Percentiles rank a stretch among this genome's conserved stretches.
These are phyloP conservation scores for Yarrowia porcina DNA, from an alignment of 805 yeast genomes.

Conservation along the genomic window DNA sequence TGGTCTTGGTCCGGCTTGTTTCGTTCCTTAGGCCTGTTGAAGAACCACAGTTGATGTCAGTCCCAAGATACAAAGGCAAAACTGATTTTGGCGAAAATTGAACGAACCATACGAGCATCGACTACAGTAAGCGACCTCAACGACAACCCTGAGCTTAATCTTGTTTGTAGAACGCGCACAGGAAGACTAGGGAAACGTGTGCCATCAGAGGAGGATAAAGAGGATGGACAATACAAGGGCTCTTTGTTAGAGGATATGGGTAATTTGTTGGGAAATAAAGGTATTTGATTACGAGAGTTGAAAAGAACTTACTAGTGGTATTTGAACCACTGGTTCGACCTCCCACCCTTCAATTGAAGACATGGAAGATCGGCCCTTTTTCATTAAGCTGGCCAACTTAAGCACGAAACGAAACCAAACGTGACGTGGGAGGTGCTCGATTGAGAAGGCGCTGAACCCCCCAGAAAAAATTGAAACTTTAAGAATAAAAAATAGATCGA, in stretches of 20 bases:
- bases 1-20: constrained; percentile 24
- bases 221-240: background rate
- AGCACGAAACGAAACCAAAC: background rate
- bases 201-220: no score
- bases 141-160: constrained; percentile 20
- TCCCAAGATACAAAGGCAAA: constrained; percentile 23
- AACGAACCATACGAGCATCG: constrained; percentile 23
- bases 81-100: constrained; percentile 19
- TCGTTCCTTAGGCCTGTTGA: constrained; percentile 26
- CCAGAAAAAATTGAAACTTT: background rate
- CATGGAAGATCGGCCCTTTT: background rate
- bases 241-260: no score
- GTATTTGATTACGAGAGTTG: no score
- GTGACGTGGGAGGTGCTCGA: background rate
- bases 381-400: background rate
- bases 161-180: background rate
- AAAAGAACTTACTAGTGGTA: no score
- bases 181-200: background rate
- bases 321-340: no score
- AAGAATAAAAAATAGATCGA: background rate
- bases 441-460: background rate
- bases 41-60: constrained; percentile 25
- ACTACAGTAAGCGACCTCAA: constrained; percentile 23
- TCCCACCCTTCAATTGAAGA: background rate
- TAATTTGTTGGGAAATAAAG: background rate